Evolutionary conservation across 2,329 filamentous ascomycete species (phyloP), one percentile per base, ranked within the genome.

Genomic region (Nigrograna mackinnonii): DNA sequence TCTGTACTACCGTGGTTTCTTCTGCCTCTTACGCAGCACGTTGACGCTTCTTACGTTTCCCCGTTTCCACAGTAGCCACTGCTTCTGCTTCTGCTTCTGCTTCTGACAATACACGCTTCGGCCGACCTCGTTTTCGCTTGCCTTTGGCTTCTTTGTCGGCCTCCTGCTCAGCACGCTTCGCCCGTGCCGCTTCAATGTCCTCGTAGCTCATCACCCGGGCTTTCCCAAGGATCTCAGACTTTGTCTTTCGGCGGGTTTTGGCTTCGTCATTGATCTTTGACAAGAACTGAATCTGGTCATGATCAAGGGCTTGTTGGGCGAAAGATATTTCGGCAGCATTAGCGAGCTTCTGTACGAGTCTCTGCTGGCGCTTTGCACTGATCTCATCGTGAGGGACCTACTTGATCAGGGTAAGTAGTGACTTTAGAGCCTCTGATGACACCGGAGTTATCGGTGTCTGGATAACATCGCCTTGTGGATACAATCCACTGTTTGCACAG

Each of bases 141-240:
- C n/a, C n/a, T n/a, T 37, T 39, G 18, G 4, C 30, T 7, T 16
- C 35, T 16, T n/a, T 26, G 34, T 35, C 39, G 21, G 21, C 22
- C 12, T 42, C 33, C 18, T 42, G 30, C 16, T 11, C 33, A 31
- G 32, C 32, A 37, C 21, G 39, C 34, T 37, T 37, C 19, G 30
- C 22, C 22, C 18, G 16, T 32, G 39, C 39, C 24, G 28, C 33
- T 9, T 42, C 33, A 31, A 42, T 21, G 17, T 42, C 33, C 34
- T 36, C 33, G 22, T 30, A 42, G 39, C 32, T 31, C 22, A 42
- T 42, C 39, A 42, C 39, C 22, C 37, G 36, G 12, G 30, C 30
- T 24, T 39, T 39, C n/a, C 30, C 37, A 33, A 33, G 20, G 26
- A 40, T 18, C 13, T 21, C 17, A 6, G 37, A 40, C 20, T 17